A percentile compares a stretch with the other conserved stretches of the same genome.
phyloP scores from a whole-genome alignment of 371 early-diverging fungal species.

The Mortierella sp. region DNA sequence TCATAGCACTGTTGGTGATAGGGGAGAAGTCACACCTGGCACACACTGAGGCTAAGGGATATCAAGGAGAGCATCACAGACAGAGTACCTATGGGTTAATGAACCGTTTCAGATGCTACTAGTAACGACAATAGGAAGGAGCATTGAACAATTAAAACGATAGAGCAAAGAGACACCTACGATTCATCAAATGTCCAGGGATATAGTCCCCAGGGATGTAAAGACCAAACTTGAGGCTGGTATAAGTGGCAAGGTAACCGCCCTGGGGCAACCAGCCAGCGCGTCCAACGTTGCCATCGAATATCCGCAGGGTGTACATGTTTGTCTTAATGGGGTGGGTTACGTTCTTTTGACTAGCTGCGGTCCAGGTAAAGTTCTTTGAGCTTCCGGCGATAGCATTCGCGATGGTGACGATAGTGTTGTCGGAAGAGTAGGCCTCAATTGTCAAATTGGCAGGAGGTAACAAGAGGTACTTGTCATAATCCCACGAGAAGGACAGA shows the following conservation, averaged over 20 bases:
- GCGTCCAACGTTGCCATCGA: slow-evolving; percentile 44
- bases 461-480: slow-evolving; percentile 25
- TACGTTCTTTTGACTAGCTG: slow-evolving; percentile 25
- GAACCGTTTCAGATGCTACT: neutral
- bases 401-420: slow-evolving; percentile 35
- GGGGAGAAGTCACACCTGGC: slow-evolving; percentile 34
- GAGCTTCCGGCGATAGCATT: slow-evolving; percentile 28
- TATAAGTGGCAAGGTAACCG: slow-evolving; percentile 35
- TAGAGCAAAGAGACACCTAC: slow-evolving; percentile 18
- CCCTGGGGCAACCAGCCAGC: slow-evolving; percentile 13
- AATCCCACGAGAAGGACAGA: slow-evolving; percentile 40
- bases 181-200: slow-evolving; percentile 24
- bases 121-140: neutral
- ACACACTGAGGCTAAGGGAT: slow-evolving; percentile 30
- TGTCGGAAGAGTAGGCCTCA: slow-evolving; percentile 27
- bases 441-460: slow-evolving; percentile 43
- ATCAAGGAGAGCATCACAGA: neutral
- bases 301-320: slow-evolving; percentile 50
- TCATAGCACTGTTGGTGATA: slow-evolving; percentile 27
- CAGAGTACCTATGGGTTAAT: neutral
- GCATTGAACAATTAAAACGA: neutral
- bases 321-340: slow-evolving; percentile 28
- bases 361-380: slow-evolving; percentile 46
- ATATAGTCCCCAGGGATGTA: slow-evolving; percentile 18
- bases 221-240: slow-evolving; percentile 43